These are phyloP conservation scores for Filobasidium uniguttulatum DNA, from an alignment of 1,284 basidiomycete species.

Conservation along the genomic window DNA sequence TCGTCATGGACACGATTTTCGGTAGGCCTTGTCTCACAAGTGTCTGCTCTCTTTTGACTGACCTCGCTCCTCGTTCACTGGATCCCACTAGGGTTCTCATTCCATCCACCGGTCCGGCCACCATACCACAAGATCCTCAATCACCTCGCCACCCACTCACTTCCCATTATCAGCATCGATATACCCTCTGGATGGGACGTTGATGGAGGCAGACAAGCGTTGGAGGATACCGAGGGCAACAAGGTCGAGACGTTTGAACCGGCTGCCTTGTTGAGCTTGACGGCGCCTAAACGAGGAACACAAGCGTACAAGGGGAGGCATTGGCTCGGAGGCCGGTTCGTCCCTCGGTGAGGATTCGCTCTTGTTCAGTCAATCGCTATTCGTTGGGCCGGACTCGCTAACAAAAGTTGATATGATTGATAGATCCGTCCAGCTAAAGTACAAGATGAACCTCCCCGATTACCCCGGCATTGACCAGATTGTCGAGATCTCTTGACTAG, in stretches of 20 bases:
- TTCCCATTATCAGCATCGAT: conserved; percentile 81
- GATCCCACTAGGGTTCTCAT: conserved; percentile 58
- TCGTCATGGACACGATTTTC: conserved; percentile 89
- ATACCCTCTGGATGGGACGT: conserved; percentile 96
- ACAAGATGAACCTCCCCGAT: conserved; percentile 56
- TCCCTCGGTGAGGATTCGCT: conserved; percentile 71
- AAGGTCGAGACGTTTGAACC: conserved; percentile 47
- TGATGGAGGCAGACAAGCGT: conserved; percentile 25
- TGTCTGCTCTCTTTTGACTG: too few species aligned
- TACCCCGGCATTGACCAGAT: conserved; percentile 69
- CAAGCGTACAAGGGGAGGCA: conserved; percentile 61
- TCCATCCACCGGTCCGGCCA: conserved; percentile 69
- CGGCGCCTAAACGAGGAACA: conserved; percentile 84
- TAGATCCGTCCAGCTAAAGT: conserved; percentile 57
- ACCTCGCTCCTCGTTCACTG: background rate
- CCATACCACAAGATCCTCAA: conserved; percentile 71
- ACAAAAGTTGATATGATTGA: background rate
- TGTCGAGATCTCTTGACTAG: conserved; percentile 59
- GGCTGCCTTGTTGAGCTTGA: conserved; percentile 73
- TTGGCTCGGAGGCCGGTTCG: conserved; percentile 84
- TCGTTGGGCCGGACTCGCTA: background rate
- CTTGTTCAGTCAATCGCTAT: too few species aligned
- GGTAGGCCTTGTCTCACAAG: conserved; percentile 34
- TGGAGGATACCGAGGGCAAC: conserved; percentile 50
- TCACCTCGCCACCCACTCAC: conserved; percentile 48